phyloP scores from a whole-genome alignment of 2,329 filamentous ascomycete genomes.

The Sordariomycetes sp. region DNA sequence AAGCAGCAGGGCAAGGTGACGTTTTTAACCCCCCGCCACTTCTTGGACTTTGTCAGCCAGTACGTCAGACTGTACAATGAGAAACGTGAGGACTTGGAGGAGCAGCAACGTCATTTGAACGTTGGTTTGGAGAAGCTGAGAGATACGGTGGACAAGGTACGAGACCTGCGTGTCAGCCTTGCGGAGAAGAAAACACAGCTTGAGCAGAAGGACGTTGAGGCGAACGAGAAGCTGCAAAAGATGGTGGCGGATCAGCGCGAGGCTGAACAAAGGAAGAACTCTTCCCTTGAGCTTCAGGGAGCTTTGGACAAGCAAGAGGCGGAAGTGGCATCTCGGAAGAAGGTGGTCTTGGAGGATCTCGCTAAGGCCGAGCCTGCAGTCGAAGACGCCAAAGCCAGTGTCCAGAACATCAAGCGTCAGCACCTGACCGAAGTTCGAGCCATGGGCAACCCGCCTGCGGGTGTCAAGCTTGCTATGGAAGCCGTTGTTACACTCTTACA shows the following conservation, averaged over 20 bases:
- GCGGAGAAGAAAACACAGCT: constrained; percentile 91
- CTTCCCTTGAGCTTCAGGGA: constrained; percentile 80
- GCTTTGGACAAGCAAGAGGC: constrained; percentile 83
- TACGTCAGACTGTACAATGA: constrained; percentile 97
- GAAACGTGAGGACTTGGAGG: constrained; percentile 95
- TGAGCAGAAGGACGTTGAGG: constrained; percentile 87
- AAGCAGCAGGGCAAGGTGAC: constrained; percentile 91
- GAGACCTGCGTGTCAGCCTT: constrained; percentile 80
- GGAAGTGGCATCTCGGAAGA: constrained; percentile 72
- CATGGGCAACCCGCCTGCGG: constrained; percentile 85
- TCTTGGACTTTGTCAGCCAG: constrained; percentile 94
- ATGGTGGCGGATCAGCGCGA: constrained; percentile 96
- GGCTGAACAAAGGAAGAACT: constrained; percentile 82
- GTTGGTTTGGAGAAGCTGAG: constrained; percentile 95
- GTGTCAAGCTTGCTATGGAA: constrained; percentile 86
- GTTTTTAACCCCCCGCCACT: constrained; percentile 92
- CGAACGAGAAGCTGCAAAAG: constrained; percentile 91
- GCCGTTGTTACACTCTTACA: constrained; percentile 85
- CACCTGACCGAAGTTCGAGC: constrained; percentile 96
- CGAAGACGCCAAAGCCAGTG: constrained; percentile 84
- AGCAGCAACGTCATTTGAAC: constrained; percentile 96
- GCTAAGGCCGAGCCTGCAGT: constrained; percentile 91
- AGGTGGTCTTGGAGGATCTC: constrained; percentile 80
- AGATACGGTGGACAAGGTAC: constrained; percentile 95
- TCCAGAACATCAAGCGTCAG: constrained; percentile 96